Conservation (phyloP, 345 rosid species). For the Camelina sativa region DNA sequence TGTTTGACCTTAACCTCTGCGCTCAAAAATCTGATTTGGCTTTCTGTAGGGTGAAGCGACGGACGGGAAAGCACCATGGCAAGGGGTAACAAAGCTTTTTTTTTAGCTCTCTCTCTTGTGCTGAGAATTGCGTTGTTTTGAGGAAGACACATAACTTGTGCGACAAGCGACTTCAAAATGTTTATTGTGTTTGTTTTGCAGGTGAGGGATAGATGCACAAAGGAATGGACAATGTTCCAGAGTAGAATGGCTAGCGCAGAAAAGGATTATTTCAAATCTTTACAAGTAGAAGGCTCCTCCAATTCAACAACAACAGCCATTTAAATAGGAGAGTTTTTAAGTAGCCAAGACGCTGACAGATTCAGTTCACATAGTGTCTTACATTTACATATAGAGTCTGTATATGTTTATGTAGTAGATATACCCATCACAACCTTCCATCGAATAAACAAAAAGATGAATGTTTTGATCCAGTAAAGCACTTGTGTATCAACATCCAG, state of each 20-base stretch:
- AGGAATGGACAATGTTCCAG: constrained; percentile 88
- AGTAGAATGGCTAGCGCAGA: constrained; percentile 70
- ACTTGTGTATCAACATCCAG: neutral
- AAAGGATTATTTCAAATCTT: constrained; percentile 55
- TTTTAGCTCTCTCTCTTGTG: constrained; percentile 1
- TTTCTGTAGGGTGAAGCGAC: constrained; percentile 62
- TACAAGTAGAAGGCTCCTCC: constrained; percentile 42
- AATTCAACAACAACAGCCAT: constrained; percentile 44
- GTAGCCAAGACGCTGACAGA: constrained; percentile 29
- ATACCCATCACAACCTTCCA: constrained; percentile 15
- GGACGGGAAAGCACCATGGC: constrained; percentile 84
- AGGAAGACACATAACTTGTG: constrained; percentile 2
- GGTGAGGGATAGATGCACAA: constrained; percentile 92
- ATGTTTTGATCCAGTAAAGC: constrained; percentile 5
- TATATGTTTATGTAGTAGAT: constrained; percentile 39
- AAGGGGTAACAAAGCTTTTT: constrained; percentile 62
- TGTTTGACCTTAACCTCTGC: neutral
- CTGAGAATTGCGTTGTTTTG: constrained; percentile 22
- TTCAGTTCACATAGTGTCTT: constrained; percentile 32
- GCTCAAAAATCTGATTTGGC: neutral
- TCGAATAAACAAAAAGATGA: constrained; percentile 23
- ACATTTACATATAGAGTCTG: constrained; percentile 42
- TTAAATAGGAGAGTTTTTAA: constrained; percentile 39
- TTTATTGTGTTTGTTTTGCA: constrained; percentile 40
- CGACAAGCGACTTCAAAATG: constrained; percentile 5